phyloP scores from a whole-genome alignment of 495 filamentous ascomycete species.

The Bombardia bombarda region DNA sequence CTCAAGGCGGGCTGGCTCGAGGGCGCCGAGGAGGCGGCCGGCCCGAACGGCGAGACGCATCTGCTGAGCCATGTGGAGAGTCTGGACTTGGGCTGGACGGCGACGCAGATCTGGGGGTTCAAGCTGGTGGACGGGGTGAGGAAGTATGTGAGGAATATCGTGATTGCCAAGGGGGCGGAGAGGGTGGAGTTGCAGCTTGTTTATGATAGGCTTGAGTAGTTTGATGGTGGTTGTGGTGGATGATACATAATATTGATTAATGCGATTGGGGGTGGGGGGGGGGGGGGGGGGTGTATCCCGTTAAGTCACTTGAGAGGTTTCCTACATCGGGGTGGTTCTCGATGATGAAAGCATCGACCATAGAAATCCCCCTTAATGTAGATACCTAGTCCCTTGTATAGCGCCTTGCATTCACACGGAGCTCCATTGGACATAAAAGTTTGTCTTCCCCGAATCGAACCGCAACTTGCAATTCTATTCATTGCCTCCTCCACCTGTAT shows the following conservation, averaged over 20 bases:
- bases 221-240: not conserved
- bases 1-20: slow-evolving; percentile 45
- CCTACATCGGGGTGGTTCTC: not conserved
- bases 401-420: no score
- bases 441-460: no score
- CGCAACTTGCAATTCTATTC: no score
- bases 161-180: slow-evolving; percentile 55
- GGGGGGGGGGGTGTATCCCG: no score
- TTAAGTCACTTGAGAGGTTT: not conserved
- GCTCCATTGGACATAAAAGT: no score
- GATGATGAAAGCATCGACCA: not conserved
- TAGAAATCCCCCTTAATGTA: not conserved
- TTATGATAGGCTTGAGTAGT: slow-evolving; percentile 51
- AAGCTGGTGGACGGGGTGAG: slow-evolving; percentile 47
- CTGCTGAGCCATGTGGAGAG: slow-evolving; percentile 49
- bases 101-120: slow-evolving; percentile 50
- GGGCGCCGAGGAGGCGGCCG: slow-evolving; percentile 39
- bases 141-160: slow-evolving; percentile 58
- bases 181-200: slow-evolving; percentile 60
- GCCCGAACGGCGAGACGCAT: slow-evolving; percentile 39
- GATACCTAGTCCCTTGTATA: not conserved
- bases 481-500: no score
- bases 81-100: slow-evolving; percentile 50
- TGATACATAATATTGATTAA: not conserved
- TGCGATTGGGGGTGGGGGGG: not conserved